phyloP scores from a whole-genome alignment of 352 stramenopile genomes.

The Aphanomyces astaci region DNA sequence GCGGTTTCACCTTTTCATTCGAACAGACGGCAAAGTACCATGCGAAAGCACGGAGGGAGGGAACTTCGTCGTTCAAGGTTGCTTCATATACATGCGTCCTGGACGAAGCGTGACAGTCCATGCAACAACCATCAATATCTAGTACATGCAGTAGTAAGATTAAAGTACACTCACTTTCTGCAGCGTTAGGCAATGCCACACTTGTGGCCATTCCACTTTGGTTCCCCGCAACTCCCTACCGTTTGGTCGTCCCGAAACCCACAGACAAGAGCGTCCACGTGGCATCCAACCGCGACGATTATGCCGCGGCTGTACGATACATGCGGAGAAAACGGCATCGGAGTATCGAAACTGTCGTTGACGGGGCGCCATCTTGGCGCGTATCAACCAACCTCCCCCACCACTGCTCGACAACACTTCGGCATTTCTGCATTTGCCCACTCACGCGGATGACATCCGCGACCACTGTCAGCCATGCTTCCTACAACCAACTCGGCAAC shows the following conservation, averaged over 20 bases:
- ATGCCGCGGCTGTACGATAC: too few relatives aligned
- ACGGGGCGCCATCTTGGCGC: conserved; percentile 17
- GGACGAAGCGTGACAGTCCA: too few relatives aligned
- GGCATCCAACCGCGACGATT: neutral
- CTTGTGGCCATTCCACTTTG: neutral
- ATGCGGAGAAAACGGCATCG: neutral
- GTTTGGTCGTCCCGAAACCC: neutral
- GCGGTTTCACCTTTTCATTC: neutral
- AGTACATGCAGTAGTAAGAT: too few relatives aligned
- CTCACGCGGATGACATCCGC: neutral
- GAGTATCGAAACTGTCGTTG: neutral
- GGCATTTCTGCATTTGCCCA: neutral
- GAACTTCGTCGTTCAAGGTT: too few relatives aligned
- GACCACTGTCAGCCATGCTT: conserved; percentile 1
- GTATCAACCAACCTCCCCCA: neutral
- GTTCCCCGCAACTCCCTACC: neutral
- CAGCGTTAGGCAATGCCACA: neutral
- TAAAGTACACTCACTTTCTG: too few relatives aligned
- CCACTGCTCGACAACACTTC: neutral
- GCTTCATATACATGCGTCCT: too few relatives aligned
- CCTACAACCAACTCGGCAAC: too few relatives aligned
- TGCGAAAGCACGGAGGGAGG: too few relatives aligned
- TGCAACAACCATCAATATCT: too few relatives aligned
- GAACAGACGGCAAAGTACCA: too few relatives aligned
- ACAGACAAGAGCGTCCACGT: neutral